Percentiles rank a stretch among this genome's conserved stretches.
phyloP scores from a whole-genome alignment of 2,329 filamentous ascomycete genomes.

The Fusarium sp. region DNA sequence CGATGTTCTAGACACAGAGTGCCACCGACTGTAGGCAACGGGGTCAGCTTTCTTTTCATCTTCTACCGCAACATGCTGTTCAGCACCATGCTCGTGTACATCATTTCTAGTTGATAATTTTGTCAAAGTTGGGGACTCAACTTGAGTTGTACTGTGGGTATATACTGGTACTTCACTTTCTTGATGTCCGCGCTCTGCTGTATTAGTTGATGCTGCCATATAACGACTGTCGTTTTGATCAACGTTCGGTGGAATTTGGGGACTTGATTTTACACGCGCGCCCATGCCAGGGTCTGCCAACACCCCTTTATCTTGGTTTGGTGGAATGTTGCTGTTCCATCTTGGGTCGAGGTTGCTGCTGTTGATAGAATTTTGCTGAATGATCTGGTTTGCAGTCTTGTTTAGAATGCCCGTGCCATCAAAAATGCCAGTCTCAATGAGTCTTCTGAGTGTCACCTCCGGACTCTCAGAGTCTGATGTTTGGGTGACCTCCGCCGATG shows the following conservation, averaged over 20 bases:
- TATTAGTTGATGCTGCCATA: neutral
- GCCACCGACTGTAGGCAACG: neutral
- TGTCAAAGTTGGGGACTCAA: neutral
- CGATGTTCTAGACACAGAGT: constrained; percentile 4
- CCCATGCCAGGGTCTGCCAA: constrained; percentile 30
- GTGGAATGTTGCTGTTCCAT: neutral
- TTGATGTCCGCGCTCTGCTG: neutral
- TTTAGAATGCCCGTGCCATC: constrained; percentile 26
- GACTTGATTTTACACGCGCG: neutral
- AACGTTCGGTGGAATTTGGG: neutral
- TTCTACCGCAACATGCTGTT: neutral
- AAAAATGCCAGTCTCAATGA: constrained; percentile 42
- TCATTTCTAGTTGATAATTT: neutral
- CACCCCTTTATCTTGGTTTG: constrained; percentile 41
- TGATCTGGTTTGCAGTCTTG: neutral
- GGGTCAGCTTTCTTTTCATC: neutral
- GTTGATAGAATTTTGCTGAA: neutral
- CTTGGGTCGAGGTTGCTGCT: too few relatives aligned
- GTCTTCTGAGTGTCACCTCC: constrained; percentile 15
- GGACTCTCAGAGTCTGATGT: constrained; percentile 1
- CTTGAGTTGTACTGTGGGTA: neutral
- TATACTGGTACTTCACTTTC: neutral
- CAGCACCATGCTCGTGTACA: neutral
- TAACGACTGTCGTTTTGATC: neutral
- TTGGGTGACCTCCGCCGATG: neutral